These are phyloP conservation scores for Paragyromitra xinjiangensis DNA, from an alignment of 495 filamentous ascomycete species.

Conservation along the genomic window DNA sequence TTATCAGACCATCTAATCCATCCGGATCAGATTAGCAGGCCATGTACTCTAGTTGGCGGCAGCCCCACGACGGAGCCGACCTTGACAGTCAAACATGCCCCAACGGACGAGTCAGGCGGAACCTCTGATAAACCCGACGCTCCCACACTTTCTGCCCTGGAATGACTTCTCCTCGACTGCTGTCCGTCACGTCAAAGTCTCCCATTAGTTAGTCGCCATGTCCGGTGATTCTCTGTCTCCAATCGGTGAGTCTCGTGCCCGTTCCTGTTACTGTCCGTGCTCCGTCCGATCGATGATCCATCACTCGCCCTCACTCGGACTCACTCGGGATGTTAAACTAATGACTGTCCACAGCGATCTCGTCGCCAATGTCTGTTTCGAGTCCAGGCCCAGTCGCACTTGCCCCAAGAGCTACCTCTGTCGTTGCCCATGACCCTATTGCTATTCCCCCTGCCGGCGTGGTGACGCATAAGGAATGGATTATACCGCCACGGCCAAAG, in stretches of 20 bases:
- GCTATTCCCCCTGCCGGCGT: constrained; percentile 45
- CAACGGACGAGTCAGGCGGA: background rate
- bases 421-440: constrained; percentile 26
- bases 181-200: background rate
- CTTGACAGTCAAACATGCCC: background rate
- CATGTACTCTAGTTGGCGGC: background rate
- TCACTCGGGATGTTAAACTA: constrained; percentile 22
- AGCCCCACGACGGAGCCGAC: background rate
- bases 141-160: constrained; percentile 5
- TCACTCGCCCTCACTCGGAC: constrained; percentile 34
- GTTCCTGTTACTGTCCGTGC: background rate
- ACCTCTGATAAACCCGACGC: constrained; percentile 5
- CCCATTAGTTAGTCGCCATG: constrained; percentile 27
- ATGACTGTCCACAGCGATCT: constrained; percentile 43
- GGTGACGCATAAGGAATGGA: constrained; percentile 83
- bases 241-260: constrained; percentile 37
- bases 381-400: constrained; percentile 56
- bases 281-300: background rate
- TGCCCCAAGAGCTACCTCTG: constrained; percentile 46
- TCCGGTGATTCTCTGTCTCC: constrained; percentile 48
- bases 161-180: constrained; percentile 33
- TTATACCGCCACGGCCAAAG: constrained; percentile 85
- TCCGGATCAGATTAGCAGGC: constrained; percentile 46
- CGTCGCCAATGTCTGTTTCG: constrained; percentile 55
- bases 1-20: constrained; percentile 49